Conservation (phyloP, 2,329 filamentous ascomycete genomes). For the Plectosphaerella sp. region DNA sequence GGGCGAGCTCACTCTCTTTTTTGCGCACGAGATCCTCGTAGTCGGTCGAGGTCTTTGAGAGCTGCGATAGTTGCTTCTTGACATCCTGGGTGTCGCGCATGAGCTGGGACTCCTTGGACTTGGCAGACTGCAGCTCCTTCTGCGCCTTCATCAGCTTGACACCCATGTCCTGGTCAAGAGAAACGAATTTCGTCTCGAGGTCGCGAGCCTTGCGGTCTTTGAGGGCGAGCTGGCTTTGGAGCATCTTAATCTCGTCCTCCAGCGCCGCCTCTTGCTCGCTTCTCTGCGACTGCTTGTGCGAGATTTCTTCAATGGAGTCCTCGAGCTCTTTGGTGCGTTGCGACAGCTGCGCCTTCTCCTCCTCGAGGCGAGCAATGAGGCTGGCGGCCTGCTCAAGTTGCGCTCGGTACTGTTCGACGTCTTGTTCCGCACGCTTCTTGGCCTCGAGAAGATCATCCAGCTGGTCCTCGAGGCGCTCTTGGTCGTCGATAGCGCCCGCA, state of each 20-base stretch:
- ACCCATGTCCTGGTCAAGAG: constrained; percentile 84
- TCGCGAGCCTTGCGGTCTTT: constrained; percentile 90
- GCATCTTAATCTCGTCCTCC: constrained; percentile 80
- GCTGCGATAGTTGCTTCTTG: constrained; percentile 77
- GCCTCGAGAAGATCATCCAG: constrained; percentile 83
- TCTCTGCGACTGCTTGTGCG: constrained; percentile 65
- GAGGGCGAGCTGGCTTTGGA: constrained; percentile 82
- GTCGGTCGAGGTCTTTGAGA: constrained; percentile 87
- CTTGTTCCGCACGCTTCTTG: constrained; percentile 83
- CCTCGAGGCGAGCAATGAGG: constrained; percentile 80
- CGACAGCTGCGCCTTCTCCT: constrained; percentile 75
- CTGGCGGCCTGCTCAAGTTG: constrained; percentile 89
- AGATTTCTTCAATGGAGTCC: constrained; percentile 63
- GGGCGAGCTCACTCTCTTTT: constrained; percentile 87
- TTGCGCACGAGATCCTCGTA: constrained; percentile 91
- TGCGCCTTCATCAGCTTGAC: constrained; percentile 73
- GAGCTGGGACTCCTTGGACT: constrained; percentile 71
- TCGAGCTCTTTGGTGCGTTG: constrained; percentile 67
- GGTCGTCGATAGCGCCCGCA: constrained; percentile 85
- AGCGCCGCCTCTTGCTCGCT: constrained; percentile 73
- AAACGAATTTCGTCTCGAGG: constrained; percentile 76
- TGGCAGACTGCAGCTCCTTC: constrained; percentile 74
- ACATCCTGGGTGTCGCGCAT: constrained; percentile 76
- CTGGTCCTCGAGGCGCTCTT: constrained; percentile 90
- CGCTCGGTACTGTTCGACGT: constrained; percentile 70